phyloP scores from a whole-genome alignment of 345 rosid species.

The Ceriops decandra region DNA sequence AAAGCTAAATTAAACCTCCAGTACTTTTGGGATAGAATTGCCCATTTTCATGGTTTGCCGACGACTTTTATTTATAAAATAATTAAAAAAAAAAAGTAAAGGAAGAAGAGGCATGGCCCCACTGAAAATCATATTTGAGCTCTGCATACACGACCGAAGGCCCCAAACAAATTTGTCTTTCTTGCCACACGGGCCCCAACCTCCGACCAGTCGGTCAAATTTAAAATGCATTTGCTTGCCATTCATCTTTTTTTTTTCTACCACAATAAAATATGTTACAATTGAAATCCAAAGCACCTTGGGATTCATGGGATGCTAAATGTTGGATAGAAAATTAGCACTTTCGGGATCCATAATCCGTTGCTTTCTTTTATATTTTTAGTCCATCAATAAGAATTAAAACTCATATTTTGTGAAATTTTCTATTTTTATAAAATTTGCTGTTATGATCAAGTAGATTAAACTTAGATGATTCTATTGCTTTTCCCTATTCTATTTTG shows the following conservation, averaged over 20 bases:
- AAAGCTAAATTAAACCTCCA: too few species aligned
- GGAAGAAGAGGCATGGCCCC: slow-evolving; percentile 8
- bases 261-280: slow-evolving; percentile 9
- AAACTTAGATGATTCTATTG: too few species aligned
- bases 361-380: too few species aligned
- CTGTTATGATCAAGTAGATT: too few species aligned
- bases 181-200: slow-evolving; percentile 17
- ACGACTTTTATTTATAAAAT: too few species aligned
- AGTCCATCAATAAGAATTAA: too few species aligned
- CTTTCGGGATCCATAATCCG: neutral
- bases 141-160: slow-evolving; percentile 4
- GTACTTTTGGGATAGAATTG: too few species aligned
- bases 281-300: slow-evolving; percentile 20
- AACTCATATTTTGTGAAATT: too few species aligned
- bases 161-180: slow-evolving; percentile 10
- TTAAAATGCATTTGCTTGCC: neutral
- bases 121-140: slow-evolving; percentile 16
- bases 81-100: neutral
- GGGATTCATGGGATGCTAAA: slow-evolving; percentile 19
- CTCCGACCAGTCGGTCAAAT: neutral
- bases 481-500: too few species aligned
- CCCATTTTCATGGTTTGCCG: too few species aligned
- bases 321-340: slow-evolving; percentile 10
- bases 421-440: too few species aligned
- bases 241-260: neutral